Percentiles rank a stretch among this genome's conserved stretches.
Conservation (phyloP, 768 basidiomycete species). For the Mycena rebaudengoi region DNA sequence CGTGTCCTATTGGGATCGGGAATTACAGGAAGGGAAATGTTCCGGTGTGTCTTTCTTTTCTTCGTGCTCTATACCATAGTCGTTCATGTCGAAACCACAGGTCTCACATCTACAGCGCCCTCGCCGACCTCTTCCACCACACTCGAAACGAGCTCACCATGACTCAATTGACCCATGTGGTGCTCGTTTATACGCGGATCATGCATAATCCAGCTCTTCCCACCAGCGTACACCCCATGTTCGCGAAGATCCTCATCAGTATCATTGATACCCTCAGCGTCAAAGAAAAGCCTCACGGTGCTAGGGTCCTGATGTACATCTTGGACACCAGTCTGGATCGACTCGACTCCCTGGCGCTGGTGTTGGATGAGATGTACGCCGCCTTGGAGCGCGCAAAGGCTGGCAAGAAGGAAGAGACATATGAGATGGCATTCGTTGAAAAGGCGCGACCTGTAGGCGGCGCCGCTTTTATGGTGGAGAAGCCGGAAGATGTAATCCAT, state of each 20-base stretch:
- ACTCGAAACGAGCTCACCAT: conserved; percentile 83
- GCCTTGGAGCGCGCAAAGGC: conserved; percentile 60
- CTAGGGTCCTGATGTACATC: conserved; percentile 74
- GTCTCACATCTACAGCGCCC: conserved; percentile 83
- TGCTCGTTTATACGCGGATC: conserved; percentile 86
- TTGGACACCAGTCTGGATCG: conserved; percentile 87
- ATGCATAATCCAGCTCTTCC: conserved; percentile 89
- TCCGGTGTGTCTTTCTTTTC: conserved; percentile 61
- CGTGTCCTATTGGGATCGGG: conserved; percentile 87
- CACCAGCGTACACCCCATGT: conserved; percentile 85
- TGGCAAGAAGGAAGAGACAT: conserved; percentile 44
- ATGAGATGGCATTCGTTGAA: conserved; percentile 80
- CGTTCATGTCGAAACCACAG: conserved; percentile 45
- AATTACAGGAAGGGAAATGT: conserved; percentile 84
- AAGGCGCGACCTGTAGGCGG: conserved; percentile 84
- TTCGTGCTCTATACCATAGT: conserved; percentile 1
- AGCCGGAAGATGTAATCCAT: conserved; percentile 81
- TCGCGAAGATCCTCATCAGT: conserved; percentile 92
- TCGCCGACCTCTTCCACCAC: conserved; percentile 95
- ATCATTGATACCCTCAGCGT: conserved; percentile 82
- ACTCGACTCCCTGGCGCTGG: conserved; percentile 78
- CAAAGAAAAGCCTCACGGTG: conserved; percentile 75
- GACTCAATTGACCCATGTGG: conserved; percentile 77
- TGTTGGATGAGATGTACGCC: conserved; percentile 63
- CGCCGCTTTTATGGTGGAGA: conserved; percentile 81